Conservation (phyloP, 805 yeast genomes). For the Kodamaea restingae region DNA sequence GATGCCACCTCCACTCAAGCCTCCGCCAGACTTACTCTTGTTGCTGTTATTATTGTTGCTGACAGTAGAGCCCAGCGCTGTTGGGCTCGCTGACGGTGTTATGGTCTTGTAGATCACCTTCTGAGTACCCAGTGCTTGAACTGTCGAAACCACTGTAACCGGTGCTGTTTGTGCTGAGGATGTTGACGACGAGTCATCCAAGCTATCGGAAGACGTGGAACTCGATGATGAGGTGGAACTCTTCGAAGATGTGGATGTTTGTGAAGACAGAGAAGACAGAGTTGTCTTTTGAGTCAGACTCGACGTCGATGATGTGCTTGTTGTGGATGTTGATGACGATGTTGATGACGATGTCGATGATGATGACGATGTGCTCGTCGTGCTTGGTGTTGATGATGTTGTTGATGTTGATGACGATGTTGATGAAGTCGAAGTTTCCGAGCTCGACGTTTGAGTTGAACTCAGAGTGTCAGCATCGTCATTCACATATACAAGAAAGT, state of each 20-base stretch:
- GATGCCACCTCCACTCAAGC: slow-evolving; percentile 37
- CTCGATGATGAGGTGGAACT: slow-evolving; percentile 9
- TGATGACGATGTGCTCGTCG: slow-evolving; percentile 9
- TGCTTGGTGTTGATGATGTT: slow-evolving; percentile 7
- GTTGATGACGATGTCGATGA: slow-evolving; percentile 3
- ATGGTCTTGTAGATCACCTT: slow-evolving; percentile 22
- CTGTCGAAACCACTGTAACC: slow-evolving; percentile 9
- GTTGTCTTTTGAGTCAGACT: slow-evolving; percentile 2
- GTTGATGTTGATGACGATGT: slow-evolving; percentile 9
- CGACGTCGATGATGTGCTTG: slow-evolving; percentile 6
- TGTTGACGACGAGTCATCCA: slow-evolving; percentile 12
- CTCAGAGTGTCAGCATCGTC: slow-evolving; percentile 18
- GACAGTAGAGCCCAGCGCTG: slow-evolving; percentile 6
- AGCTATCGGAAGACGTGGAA: slow-evolving; percentile 8
- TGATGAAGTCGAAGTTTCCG: slow-evolving; percentile 13
- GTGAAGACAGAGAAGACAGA: not conserved
- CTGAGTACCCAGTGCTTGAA: slow-evolving; percentile 11
- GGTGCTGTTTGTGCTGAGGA: slow-evolving; percentile 11
- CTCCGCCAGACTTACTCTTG: slow-evolving; percentile 8
- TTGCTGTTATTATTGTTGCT: slow-evolving; percentile 6
- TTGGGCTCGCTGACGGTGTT: slow-evolving; percentile 15
- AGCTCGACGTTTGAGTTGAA: slow-evolving; percentile 2
- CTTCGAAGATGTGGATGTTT: slow-evolving; percentile 8
- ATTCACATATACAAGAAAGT: slow-evolving; percentile 42
- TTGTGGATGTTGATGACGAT: slow-evolving; percentile 8